Base-by-base conservation (phyloP, 2,329 filamentous ascomycete species). In the Pestalotiopsis sp. region DNA sequence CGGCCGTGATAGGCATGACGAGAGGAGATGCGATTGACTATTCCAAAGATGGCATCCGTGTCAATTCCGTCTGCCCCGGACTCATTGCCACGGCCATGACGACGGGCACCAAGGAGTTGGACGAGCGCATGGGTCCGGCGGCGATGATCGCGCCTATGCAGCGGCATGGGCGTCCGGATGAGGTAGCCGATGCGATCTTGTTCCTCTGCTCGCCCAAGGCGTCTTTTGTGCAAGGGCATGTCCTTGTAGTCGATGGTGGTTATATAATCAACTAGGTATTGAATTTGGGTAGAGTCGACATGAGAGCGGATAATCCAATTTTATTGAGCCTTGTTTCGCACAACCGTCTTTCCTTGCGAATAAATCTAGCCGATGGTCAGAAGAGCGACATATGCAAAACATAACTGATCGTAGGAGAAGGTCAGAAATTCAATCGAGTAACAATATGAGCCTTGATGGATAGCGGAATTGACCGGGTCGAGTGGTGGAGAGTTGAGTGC, bases 1-100 rank as follows among this genome's bases (percentile, higher is more conserved):
- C 86, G 12, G 88, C 87, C 0, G 82, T 90, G 2, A 85, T 90
- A 64, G 85, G 84, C 23, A 83, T 90, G 83, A 90, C 88, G 0
- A 79, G 83, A 5, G 80, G 85, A 0, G 87, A 88, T 71, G 86
- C 86, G 1, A 87, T 88, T 23, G 84, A 89, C 71, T 89, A 89
- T 73, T 85, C 86, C 0, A 67, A 65, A n/a, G 78, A 81, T 56
- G 75, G 74, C 1, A 80, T 82, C 60, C 73, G 80, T 17, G 72
- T 82, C 31, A 82, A 81, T 60, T 80, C 78, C 60, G 78, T 81
- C 13, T 80, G 79, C 59, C 79, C 84, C 0, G 84, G 83, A 1
- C 75, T 83, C 1, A 82, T 86, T 57, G 81, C 82, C 49, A 86
- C 84, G 3, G 82, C 82, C 0, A 82, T 86, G 79, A 83, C 82